Percentiles rank a stretch among this genome's conserved stretches.
These are phyloP conservation scores for Thalassiosira tumida DNA, from an alignment of 352 stramenopile genomes.

Conservation along the genomic window DNA sequence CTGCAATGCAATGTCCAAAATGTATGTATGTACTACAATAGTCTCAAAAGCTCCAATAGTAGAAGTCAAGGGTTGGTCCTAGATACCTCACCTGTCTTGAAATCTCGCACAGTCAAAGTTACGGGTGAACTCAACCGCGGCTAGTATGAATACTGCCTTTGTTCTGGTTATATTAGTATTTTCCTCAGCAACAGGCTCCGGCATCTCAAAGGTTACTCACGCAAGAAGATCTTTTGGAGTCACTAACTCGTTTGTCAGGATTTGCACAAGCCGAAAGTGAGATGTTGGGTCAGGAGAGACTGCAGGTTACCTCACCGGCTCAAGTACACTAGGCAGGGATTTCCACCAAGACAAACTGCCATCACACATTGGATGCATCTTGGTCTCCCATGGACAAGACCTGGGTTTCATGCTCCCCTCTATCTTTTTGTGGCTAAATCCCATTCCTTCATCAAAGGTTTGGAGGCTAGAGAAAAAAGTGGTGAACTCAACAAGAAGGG, in stretches of 20 bases:
- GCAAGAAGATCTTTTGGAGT: neutral
- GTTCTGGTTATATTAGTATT: too few species aligned
- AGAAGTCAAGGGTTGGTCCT: too few species aligned
- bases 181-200: too few species aligned
- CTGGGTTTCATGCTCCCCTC: neutral
- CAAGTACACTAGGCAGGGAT: neutral
- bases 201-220: neutral
- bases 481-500: neutral
- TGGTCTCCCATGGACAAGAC: neutral
- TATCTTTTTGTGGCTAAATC: neutral
- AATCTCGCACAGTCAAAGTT: too few species aligned
- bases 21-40: too few species aligned
- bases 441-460: neutral
- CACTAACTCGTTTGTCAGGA: neutral
- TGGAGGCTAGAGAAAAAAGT: neutral
- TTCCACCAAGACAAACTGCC: neutral
- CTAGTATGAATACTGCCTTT: too few species aligned
- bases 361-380: conserved; percentile 3
- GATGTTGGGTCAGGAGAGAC: neutral
- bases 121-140: too few species aligned
- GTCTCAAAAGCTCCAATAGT: too few species aligned
- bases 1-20: too few species aligned
- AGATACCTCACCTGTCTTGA: too few species aligned
- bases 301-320: neutral
- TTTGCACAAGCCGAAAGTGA: neutral